Percentiles rank a stretch among this genome's conserved stretches.
Evolutionary conservation across 225 moss, liverwort and hornwort species (phyloP).

Genomic region (Pleurozium schreberi): DNA sequence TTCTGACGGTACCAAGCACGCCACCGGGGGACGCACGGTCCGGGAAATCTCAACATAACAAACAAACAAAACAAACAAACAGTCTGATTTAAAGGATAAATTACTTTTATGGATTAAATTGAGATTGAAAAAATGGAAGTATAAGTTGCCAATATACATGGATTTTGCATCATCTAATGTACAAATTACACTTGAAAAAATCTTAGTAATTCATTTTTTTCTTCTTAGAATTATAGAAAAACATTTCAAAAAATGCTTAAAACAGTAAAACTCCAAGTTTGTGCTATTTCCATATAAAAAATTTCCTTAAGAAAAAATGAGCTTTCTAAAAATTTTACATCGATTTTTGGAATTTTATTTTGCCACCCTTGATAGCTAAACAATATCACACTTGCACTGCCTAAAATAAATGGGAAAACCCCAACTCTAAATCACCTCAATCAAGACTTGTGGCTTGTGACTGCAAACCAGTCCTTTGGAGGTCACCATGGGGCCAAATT

Average conservation of each 20-base stretch:
- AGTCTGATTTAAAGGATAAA: too few relatives aligned
- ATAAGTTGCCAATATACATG: too few relatives aligned
- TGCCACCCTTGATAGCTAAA: accelerated
- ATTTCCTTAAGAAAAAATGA: not conserved
- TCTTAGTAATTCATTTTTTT: not conserved
- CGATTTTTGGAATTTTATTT: not conserved
- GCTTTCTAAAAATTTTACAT: not conserved
- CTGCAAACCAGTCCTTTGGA: accelerated
- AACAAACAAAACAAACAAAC: too few relatives aligned
- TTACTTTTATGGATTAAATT: not conserved
- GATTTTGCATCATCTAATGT: not conserved
- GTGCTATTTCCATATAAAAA: too few relatives aligned
- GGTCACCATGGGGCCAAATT: accelerated
- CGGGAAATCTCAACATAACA: too few relatives aligned
- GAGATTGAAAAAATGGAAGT: not conserved
- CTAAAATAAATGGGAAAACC: not conserved
- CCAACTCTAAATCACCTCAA: not conserved
- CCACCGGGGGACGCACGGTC: too few relatives aligned
- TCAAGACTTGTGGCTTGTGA: not conserved
- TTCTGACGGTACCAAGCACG: too few relatives aligned
- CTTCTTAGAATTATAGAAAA: not conserved
- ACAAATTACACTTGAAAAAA: not conserved
- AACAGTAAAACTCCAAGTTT: not conserved
- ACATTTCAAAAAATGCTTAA: accelerated
- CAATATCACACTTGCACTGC: not conserved